Base-by-base conservation (phyloP, 495 filamentous ascomycete species). In the Pseudotulostoma volvatum region DNA sequence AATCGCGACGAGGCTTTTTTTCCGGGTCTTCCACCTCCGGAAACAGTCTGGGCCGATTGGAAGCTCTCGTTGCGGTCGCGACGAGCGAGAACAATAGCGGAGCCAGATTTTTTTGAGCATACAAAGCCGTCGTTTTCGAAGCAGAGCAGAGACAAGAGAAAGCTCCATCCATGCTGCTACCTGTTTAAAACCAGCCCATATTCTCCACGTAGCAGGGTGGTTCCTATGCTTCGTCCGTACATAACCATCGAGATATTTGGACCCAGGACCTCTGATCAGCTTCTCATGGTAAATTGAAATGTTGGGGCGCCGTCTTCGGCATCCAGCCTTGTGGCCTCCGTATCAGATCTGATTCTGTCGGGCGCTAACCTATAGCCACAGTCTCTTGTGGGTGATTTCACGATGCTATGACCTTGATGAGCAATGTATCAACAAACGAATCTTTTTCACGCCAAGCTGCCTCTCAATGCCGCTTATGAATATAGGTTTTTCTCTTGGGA, bases 41-140 rank as follows among this genome's bases (percentile, higher is more conserved):
- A 44, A 62, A 55, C 34, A 70, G 70, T 34, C 80, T 87, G 75
- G 68, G 71, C 37, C 66, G 81, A 9, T 60, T 94, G 16, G 81
- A 94, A 41, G 82, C 83, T 11, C 70, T 94, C 20, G 86, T 93
- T 18, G 86, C 86, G 2, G 84, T 90, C 39, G 86, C 86, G 7
- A 90, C 86, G 2, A 82, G 79, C 42, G 81, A 93, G 51, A 76
- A 81, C 32, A 73, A 78, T 33, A 68, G 66, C 14, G 64, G 71
- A 0, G 58, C 73, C 4, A 58, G 57, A 42, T 44, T 65, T 33
- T 60, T 61, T 39, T 42, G 37, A 23, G 18, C 4, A 48, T 40
- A 15, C 23, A 42, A 18, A 28, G n/a, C n/a, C n/a, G 34, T 14
- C 8, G n/a, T 36, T 18, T 21, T n/a, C 34, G 34, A 14, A n/a